These are phyloP conservation scores for Aspergillus awamori DNA, from an alignment of 2,329 filamentous ascomycete species.

Conservation along the genomic window DNA sequence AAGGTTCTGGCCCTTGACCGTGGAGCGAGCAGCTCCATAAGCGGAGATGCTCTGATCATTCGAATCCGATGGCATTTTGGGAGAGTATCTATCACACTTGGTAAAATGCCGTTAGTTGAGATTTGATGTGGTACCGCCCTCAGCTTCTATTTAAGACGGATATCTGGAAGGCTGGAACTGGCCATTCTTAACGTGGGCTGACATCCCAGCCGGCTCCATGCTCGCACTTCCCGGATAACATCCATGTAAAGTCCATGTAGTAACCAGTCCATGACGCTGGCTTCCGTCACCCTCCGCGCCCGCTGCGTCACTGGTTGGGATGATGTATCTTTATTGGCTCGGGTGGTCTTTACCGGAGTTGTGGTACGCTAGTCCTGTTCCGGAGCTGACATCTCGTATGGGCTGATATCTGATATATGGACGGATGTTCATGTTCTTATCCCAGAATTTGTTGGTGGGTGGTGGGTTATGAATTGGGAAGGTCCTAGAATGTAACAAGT, in stretches of 20 bases:
- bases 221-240: background rate
- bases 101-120: background rate
- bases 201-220: background rate
- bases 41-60: conserved; percentile 59
- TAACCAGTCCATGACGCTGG: background rate
- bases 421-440: no score
- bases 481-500: no score
- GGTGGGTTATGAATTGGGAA: no score
- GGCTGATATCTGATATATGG: no score
- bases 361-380: background rate
- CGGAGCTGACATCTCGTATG: background rate
- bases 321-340: background rate
- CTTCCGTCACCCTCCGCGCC: background rate
- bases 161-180: background rate
- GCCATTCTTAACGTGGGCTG: background rate
- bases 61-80: background rate
- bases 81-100: background rate
- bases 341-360: background rate
- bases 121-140: background rate
- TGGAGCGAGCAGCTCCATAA: conserved; percentile 68
- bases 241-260: background rate
- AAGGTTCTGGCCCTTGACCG: conserved; percentile 64
- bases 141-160: background rate
- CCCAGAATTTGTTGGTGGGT: no score
- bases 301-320: background rate